phyloP scores from a whole-genome alignment of 2,329 filamentous ascomycete species.

The Phaeoacremonium minimum region DNA sequence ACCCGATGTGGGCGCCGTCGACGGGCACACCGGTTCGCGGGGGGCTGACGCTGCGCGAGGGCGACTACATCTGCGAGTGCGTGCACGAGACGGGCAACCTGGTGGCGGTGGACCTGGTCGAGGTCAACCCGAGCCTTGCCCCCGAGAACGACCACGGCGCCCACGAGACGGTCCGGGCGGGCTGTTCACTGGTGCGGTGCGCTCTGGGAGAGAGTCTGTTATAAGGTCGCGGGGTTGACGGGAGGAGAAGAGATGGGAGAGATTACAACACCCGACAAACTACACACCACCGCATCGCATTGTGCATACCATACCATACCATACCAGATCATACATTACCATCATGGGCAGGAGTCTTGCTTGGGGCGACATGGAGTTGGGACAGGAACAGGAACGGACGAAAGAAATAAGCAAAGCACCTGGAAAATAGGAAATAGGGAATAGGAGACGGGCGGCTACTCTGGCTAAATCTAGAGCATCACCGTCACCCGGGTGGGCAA shows the following conservation, averaged over 20 bases:
- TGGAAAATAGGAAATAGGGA: no score
- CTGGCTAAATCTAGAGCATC: no score
- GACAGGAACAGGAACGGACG: no score
- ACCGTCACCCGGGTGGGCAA: no score
- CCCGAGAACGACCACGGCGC: conserved; percentile 58
- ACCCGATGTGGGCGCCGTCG: conserved; percentile 93
- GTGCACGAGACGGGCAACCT: conserved; percentile 77
- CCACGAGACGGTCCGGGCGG: conserved; percentile 82
- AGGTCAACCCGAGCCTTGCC: conserved; percentile 73
- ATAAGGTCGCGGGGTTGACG: conserved; percentile 34
- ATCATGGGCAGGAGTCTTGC: no score
- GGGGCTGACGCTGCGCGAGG: conserved; percentile 88
- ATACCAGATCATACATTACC: no score
- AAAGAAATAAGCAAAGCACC: no score
- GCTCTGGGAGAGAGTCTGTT: conserved; percentile 88
- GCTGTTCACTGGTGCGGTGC: conserved; percentile 86
- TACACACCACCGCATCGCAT: no score
- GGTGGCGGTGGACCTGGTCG: conserved; percentile 76
- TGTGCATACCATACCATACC: no score
- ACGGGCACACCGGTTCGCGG: conserved; percentile 94
- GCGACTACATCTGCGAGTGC: conserved; percentile 92
- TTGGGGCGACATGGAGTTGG: no score
- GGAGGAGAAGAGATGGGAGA: neutral
- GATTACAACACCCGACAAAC: no score
- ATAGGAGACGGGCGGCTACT: no score